A percentile compares a stretch with the other conserved stretches of the same genome.
Conservation (phyloP, 257 asterid genomes). For the Haberlea rhodopensis region DNA sequence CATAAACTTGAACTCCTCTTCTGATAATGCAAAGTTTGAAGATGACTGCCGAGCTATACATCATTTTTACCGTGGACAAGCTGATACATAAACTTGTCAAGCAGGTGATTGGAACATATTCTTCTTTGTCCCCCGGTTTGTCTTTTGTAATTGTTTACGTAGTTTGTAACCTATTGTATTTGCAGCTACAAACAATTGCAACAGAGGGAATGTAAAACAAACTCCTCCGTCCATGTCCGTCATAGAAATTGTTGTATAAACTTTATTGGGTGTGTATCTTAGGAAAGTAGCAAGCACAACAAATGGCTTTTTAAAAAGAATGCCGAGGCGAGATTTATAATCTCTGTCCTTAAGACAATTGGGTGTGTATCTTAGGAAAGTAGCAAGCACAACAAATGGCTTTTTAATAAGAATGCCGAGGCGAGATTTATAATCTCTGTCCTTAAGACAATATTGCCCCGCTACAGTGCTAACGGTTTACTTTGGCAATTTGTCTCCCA, state of each 20-base stretch:
- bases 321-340: no score
- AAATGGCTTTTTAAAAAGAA: no score
- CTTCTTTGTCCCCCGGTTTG: background rate
- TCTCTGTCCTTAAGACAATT: no score
- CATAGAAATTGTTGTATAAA: conserved; percentile 71
- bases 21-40: conserved; percentile 80
- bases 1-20: conserved; percentile 39
- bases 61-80: conserved; percentile 87
- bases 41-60: conserved; percentile 89
- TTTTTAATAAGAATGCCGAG: no score
- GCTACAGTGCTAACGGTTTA: no score
- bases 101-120: conserved; percentile 49
- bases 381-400: no score
- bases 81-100: conserved; percentile 82
- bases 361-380: no score
- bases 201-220: conserved; percentile 64
- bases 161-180: conserved; percentile 29
- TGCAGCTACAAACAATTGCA: conserved; percentile 66
- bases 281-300: no score
- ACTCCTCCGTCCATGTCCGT: conserved; percentile 69
- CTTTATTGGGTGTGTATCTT: no score
- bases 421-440: no score
- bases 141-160: conserved; percentile 13
- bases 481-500: no score
- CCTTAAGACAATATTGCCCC: no score